Evolutionary conservation across 2,329 filamentous ascomycete genomes (phyloP).

Genomic region (Hymenoscyphus salicellus): DNA sequence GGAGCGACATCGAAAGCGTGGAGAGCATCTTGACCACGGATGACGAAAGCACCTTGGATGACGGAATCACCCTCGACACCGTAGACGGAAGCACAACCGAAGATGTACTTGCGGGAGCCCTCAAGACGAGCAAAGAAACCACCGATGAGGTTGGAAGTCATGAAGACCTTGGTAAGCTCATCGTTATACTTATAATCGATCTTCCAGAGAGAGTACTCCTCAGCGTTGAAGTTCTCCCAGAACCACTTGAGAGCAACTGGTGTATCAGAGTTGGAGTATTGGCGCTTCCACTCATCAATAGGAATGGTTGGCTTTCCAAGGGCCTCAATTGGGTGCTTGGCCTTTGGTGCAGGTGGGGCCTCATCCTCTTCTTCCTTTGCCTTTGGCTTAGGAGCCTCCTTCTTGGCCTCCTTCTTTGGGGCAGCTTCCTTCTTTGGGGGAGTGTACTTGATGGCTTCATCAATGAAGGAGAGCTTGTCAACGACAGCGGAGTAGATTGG

Average conservation of each 20-base stretch:
- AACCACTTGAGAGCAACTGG: constrained; percentile 89
- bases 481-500: constrained; percentile 81
- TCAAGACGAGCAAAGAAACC: constrained; percentile 98
- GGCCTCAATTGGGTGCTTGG: constrained; percentile 92
- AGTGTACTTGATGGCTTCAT: constrained; percentile 68
- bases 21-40: constrained; percentile 82
- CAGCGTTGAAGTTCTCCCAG: constrained; percentile 92
- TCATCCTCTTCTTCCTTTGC: constrained; percentile 58
- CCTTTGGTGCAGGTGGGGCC: constrained; percentile 66
- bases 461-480: constrained; percentile 72
- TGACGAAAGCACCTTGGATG: constrained; percentile 88
- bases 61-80: constrained; percentile 84
- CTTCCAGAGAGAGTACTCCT: constrained; percentile 94
- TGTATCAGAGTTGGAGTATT: constrained; percentile 95
- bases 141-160: constrained; percentile 97
- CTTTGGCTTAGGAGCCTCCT: constrained; percentile 48
- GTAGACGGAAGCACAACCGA: constrained; percentile 86
- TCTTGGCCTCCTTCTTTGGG: constrained; percentile 64
- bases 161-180: constrained; percentile 95
- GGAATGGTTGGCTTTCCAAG: constrained; percentile 76
- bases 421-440: constrained; percentile 74
- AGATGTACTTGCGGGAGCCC: constrained; percentile 96
- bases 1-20: constrained; percentile 96
- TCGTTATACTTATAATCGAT: constrained; percentile 99
- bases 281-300: constrained; percentile 97